phyloP scores from a whole-genome alignment of 1,284 basidiomycete species.

The Ceratorhiza oryzae-sativae region DNA sequence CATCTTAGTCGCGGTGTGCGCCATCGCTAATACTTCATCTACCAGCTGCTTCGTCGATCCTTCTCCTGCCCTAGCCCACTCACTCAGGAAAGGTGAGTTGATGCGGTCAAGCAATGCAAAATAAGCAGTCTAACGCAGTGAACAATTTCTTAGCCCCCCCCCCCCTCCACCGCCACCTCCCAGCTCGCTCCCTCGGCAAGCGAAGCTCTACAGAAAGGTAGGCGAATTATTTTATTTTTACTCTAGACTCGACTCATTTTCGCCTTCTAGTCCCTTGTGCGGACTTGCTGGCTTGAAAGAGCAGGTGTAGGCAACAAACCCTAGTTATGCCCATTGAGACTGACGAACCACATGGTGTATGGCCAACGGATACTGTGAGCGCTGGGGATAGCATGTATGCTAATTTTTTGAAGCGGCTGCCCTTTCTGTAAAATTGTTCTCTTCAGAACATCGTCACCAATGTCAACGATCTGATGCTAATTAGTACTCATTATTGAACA shows the following conservation, averaged over 20 bases:
- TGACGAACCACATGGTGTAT: neutral
- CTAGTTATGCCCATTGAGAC: no score
- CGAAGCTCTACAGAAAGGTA: slow-evolving; percentile 22
- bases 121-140: no score
- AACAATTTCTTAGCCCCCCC: no score
- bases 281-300: neutral
- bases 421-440: no score
- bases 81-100: slow-evolving; percentile 21
- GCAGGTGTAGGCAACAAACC: no score
- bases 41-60: neutral
- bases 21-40: neutral
- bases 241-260: neutral
- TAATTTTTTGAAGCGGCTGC: no score
- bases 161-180: slow-evolving; percentile 19
- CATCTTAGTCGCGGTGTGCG: neutral
- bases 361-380: no score
- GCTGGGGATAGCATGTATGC: no score
- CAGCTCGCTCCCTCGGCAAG: slow-evolving; percentile 16
- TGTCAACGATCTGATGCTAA: no score
- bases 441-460: no score
- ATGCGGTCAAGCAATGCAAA: no score
- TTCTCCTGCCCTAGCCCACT: slow-evolving; percentile 20
- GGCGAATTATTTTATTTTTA: neutral
- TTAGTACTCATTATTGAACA: no score
- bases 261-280: neutral